Base-by-base conservation (phyloP, 805 yeast species). In the Candida adriatica region DNA sequence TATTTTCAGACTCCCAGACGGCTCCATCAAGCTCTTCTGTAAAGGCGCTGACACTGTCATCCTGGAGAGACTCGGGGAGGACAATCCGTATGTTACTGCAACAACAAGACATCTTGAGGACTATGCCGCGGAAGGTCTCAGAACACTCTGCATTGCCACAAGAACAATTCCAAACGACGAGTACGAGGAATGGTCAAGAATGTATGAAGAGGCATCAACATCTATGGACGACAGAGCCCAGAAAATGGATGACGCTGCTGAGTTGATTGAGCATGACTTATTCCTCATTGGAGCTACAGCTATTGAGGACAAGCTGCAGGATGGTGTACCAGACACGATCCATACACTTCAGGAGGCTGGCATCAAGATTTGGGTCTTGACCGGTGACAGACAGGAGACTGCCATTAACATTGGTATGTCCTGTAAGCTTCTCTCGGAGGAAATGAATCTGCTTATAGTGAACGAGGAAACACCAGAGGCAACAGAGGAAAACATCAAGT, bases 391-490 rank as follows among this genome's bases (percentile, higher is more conserved):
- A 56, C 99, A 94, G 56, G 99, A 92, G 56, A 92, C 99, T 10
- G 99, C 99, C 1, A 83, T 92, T 43, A 92, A 92, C 55, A 92
- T 92, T 51, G 99, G 98, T 39, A 87, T 92, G 96, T 85, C 96
- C 48, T 94, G 98, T 65, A 86, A 84, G 52, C 66, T 92, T 27
- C 60, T 92, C 28, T 79, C 92, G 51, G 99, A 92, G 56, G 98
- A 92, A 50, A 92, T 92, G 99, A 88, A 86, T 45, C 60, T 92
- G 39, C 66, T 92, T 44, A 76, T 90, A 38, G 79, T 92, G 22
- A 92, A 92, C 53, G 98, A 92, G 56, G 88, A 80, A 22, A 68
- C 74, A 2, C 78, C 77, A 41, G 84, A 75, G 23, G 95, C 73
- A n/a, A 85, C 95, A 0, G 61, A 66, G 38, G 66, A 68, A 19